Evolutionary conservation across 768 basidiomycete species (phyloP), one percentile per base, ranked within the genome.

Genomic region (Russula foetens): DNA sequence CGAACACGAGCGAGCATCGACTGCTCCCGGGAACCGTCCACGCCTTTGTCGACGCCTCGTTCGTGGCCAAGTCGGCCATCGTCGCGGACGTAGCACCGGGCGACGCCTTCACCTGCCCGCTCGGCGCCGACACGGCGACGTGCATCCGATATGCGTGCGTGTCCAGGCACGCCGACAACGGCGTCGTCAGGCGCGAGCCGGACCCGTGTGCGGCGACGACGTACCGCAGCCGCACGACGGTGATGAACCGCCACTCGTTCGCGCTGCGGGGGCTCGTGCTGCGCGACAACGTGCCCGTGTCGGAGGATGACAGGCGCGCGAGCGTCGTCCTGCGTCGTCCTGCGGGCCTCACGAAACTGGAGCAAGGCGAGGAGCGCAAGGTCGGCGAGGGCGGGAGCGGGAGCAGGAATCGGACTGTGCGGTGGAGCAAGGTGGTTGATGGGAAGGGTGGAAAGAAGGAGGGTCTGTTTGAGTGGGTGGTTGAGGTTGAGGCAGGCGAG

Each of bases 1-100:
- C 79, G 69, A 85, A 85, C 64, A 79, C 75, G 46, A 83, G 80
- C 67, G 80, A 81, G 53, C 82, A 82, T 63, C 72, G 77, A 28
- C 71, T 85, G 29, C 75, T 86, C 2, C 73, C 80, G 8, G 84
- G 84, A 0, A 72, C 75, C 0, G 78, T 83, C 41, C 77, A 71
- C 58, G 78, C 85, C 26, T 81, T 84, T 66, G 67, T 84, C 58
- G 79, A 85, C 64, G 81, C 82, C 58, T 75, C 75, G 52, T 83
- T 78, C 67, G 81, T 84, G 4, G 79, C 83, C n/a, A 78, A 76
- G 68, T 81, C 82, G 0, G 70, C 68, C 2, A 79, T 84, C 53
- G 64, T 64, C 12, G 79, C 17, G 77, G 78, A 81, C 53, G 76
- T 84, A 56, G 74, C 74, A 54, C 74, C 74, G 0, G 74, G 75